These are phyloP conservation scores for Fusarium sulawesiense DNA, from an alignment of 2,329 filamentous ascomycete genomes.

Conservation along the genomic window DNA sequence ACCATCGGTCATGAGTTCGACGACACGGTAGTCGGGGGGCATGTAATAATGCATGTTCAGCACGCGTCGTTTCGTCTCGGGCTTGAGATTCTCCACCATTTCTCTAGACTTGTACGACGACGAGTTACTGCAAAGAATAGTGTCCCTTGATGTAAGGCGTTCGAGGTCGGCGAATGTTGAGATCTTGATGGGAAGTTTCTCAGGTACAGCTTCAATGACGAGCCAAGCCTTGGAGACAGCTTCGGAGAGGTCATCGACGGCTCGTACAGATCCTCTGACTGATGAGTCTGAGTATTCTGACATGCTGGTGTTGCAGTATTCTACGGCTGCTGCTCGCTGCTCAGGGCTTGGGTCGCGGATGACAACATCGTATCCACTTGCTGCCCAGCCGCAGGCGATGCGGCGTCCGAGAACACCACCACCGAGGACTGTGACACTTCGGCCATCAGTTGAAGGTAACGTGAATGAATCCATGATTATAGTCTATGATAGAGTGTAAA, in stretches of 20 bases:
- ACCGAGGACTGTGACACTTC: background rate
- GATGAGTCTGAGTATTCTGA: background rate
- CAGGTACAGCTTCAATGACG: constrained; percentile 13
- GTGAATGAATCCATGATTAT: background rate
- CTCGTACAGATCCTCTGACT: background rate
- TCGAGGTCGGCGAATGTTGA: constrained; percentile 16
- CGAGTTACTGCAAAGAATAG: constrained; percentile 7
- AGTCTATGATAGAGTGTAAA: too few relatives aligned
- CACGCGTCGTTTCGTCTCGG: background rate
- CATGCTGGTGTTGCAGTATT: constrained; percentile 14
- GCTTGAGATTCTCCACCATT: background rate
- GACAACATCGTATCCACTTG: constrained; percentile 16
- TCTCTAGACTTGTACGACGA: constrained; percentile 19
- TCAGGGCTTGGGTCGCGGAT: constrained; percentile 12
- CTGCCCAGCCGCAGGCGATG: constrained; percentile 15
- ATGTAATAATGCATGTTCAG: constrained; percentile 26
- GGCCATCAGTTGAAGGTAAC: background rate
- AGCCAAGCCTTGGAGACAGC: constrained; percentile 14
- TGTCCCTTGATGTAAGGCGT: background rate
- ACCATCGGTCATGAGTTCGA: constrained; percentile 17
- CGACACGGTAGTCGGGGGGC: background rate
- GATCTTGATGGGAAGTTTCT: constrained; percentile 15
- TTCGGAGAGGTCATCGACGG: background rate
- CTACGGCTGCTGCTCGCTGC: constrained; percentile 2
- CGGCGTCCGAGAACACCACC: constrained; percentile 11